A percentile compares a stretch with the other conserved stretches of the same genome.
phyloP scores from a whole-genome alignment of 2,329 filamentous ascomycete species.

The Emmonsiellopsis sp. region DNA sequence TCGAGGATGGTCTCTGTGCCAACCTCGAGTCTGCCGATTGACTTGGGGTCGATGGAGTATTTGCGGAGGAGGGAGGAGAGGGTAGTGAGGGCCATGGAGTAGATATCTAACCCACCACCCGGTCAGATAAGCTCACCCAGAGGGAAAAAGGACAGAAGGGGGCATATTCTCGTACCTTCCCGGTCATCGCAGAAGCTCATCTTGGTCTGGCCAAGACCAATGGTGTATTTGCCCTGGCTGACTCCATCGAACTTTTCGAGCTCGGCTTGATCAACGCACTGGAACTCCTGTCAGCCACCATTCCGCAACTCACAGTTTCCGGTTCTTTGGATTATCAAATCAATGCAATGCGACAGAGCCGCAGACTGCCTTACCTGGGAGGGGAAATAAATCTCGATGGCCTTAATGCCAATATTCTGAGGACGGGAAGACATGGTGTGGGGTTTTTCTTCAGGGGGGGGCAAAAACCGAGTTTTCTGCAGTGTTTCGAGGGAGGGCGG shows the following conservation, averaged over 20 bases:
- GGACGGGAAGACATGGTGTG: constrained; percentile 61
- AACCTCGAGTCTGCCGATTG: constrained; percentile 67
- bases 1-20: constrained; percentile 72
- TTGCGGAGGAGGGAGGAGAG: constrained; percentile 70
- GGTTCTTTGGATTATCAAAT: not conserved
- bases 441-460: constrained; percentile 1
- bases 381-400: constrained; percentile 83
- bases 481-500: not conserved
- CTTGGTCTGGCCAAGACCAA: constrained; percentile 81
- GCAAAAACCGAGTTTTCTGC: not conserved
- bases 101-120: constrained; percentile 55
- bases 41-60: constrained; percentile 69
- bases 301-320: not conserved
- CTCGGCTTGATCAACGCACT: constrained; percentile 79
- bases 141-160: not conserved
- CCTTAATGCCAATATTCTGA: constrained; percentile 85
- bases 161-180: constrained; percentile 51
- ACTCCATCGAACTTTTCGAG: constrained; percentile 83
- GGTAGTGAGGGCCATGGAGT: constrained; percentile 72
- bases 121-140: not conserved
- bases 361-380: constrained; percentile 55
- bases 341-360: not conserved
- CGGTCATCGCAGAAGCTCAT: constrained; percentile 89
- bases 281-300: constrained; percentile 11
- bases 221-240: constrained; percentile 75